phyloP scores from a whole-genome alignment of 1,139 yeast genomes.

The Taphrina deformans region DNA sequence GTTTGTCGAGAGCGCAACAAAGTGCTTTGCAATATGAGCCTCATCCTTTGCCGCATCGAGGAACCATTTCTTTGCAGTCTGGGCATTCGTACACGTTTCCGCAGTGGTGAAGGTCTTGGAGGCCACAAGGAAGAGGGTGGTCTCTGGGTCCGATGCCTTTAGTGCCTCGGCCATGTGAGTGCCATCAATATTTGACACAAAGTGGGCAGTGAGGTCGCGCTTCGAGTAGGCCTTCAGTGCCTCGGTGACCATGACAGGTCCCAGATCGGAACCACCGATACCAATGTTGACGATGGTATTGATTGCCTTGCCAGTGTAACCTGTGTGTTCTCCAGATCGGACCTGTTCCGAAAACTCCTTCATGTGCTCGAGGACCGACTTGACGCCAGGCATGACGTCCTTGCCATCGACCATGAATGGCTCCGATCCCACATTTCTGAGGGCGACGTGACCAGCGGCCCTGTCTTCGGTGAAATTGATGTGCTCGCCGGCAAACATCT shows the following conservation, averaged over 20 bases:
- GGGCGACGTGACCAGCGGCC: conserved; percentile 94
- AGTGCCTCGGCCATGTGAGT: conserved; percentile 92
- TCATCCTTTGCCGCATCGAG: conserved; percentile 66
- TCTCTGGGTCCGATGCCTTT: conserved; percentile 75
- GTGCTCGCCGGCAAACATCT: conserved; percentile 87
- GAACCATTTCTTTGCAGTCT: conserved; percentile 93
- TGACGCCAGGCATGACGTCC: conserved; percentile 87
- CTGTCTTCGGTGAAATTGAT: conserved; percentile 94
- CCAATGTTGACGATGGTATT: conserved; percentile 96
- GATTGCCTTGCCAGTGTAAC: conserved; percentile 91
- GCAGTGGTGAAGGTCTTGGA: conserved; percentile 97
- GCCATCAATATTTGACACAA: conserved; percentile 97
- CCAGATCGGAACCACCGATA: conserved; percentile 97
- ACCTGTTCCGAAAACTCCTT: conserved; percentile 86
- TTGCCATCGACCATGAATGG: conserved; percentile 84
- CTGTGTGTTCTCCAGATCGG: conserved; percentile 93
- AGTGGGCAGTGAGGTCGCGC: conserved; percentile 70
- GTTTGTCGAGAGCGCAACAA: conserved; percentile 93
- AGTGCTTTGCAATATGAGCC: conserved; percentile 87
- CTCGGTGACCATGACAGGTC: conserved; percentile 99
- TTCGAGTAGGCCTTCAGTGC: conserved; percentile 88
- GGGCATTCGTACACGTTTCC: conserved; percentile 94
- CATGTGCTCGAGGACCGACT: conserved; percentile 88
- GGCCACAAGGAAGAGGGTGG: conserved; percentile 90
- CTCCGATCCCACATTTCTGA: conserved; percentile 84